Evolutionary conservation across 371 early-diverging fungal species (phyloP), one percentile per base, ranked within the genome.

Genomic region (Zychaea mexicana): DNA sequence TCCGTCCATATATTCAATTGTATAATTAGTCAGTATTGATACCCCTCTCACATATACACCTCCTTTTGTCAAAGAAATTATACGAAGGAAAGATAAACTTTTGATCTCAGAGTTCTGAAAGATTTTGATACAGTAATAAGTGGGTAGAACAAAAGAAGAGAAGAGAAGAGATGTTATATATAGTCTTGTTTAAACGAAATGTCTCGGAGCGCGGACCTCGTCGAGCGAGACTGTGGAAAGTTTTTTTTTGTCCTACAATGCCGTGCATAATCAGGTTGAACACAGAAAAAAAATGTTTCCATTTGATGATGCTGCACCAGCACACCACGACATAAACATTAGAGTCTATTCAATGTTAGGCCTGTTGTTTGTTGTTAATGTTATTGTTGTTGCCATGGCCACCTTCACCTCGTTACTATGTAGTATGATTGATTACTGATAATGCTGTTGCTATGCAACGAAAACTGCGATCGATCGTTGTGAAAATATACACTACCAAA

Each of bases 171-270:
- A 46, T 17, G 21, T 46, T 13, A 46, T 17, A 15, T 46, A 46
- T n/a, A n/a, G 15, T 46, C 46, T 46, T 19, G 1, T 46, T 46
- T 21, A 1, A 21, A 46, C 15, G 19, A 46, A 46, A 24, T 49
- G 49, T 49, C 49, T 49, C 49, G 49, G 49, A 47, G 49, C 49
- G 26, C 49, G 49, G 49, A 19, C 49, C 21, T 19, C 49, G 45
- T 12, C 45, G 49, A 24, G 49, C 8, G 49, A 47, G 24, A 47
- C n/a, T n/a, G n/a, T n/a, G n/a, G 22, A 42, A 15, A 42, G 15
- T 12, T 17, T 17, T 42, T 42, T 12, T 49, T 49, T 49, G 49
- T 49, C 49, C 49, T 49, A 49, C 49, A 22, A 22, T 49, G 49
- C 21, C 15, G 49, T 49, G 49, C 49, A 49, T 49, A 49, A 49